Evolutionary conservation across 257 asterid genomes (phyloP).

Genomic region (Mitragyna speciosa): DNA sequence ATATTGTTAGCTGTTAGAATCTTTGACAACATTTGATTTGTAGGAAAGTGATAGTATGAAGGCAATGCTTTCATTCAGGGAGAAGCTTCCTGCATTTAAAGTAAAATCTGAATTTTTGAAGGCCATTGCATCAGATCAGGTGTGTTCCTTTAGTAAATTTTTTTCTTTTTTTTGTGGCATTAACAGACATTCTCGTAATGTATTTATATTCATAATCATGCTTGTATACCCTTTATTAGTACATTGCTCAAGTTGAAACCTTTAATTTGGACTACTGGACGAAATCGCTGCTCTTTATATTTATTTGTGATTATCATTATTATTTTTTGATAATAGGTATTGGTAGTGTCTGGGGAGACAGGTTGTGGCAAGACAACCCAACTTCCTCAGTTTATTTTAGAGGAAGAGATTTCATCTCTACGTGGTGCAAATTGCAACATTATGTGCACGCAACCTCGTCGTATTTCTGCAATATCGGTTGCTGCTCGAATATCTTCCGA

Average conservation of each 20-base stretch:
- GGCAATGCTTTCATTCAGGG: constrained; percentile 79
- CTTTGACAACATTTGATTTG: constrained; percentile 26
- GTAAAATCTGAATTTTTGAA: constrained; percentile 71
- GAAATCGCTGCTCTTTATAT: not conserved
- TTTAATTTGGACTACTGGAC: not conserved
- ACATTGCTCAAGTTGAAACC: not conserved
- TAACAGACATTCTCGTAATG: not conserved
- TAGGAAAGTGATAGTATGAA: constrained; percentile 64
- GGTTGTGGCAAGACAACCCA: constrained; percentile 99
- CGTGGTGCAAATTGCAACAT: constrained; percentile 82
- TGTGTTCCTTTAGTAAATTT: constrained; percentile 4
- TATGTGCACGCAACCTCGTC: constrained; percentile 95
- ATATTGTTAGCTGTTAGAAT: constrained; percentile 13
- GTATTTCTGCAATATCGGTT: constrained; percentile 97
- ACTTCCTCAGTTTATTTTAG: constrained; percentile 96
- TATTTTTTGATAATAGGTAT: constrained; percentile 50
- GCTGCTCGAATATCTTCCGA: constrained; percentile 88
- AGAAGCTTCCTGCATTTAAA: constrained; percentile 85
- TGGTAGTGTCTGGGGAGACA: constrained; percentile 98
- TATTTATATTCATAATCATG: not conserved
- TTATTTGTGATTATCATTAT: not conserved
- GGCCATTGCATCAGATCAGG: constrained; percentile 86
- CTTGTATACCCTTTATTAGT: not conserved
- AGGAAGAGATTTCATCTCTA: constrained; percentile 78
- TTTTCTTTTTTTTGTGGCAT: not conserved